Evolutionary conservation across 257 asterid species (phyloP).

Genomic region (Jacaranda copaia): DNA sequence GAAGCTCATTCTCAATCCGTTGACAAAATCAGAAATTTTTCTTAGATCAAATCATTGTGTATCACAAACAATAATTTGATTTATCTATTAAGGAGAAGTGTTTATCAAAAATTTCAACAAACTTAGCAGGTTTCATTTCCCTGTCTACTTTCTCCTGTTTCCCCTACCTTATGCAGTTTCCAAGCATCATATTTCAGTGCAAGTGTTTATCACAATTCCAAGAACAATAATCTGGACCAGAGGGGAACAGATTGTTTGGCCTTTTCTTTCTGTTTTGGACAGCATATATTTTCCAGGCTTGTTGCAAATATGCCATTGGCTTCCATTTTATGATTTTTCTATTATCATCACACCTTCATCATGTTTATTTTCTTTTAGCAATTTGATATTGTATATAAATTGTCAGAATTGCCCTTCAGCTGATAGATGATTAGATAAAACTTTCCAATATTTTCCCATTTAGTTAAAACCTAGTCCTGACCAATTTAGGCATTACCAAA

Average conservation of each 20-base stretch:
- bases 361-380: slow-evolving; percentile 3
- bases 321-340: neutral
- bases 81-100: neutral
- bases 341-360: neutral
- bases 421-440: slow-evolving; percentile 10
- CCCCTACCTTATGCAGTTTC: slow-evolving; percentile 20
- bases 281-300: neutral
- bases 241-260: neutral
- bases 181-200: slow-evolving; percentile 8
- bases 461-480: slow-evolving; percentile 11
- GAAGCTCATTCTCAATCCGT: slow-evolving; percentile 1
- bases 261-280: neutral
- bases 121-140: neutral
- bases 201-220: neutral
- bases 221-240: slow-evolving; percentile 8
- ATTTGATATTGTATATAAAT: neutral
- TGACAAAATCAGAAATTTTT: neutral
- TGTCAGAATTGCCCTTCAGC: neutral
- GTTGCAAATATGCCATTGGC: neutral
- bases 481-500: slow-evolving; percentile 28
- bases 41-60: neutral
- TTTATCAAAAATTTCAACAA: neutral
- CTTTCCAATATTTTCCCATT: neutral
- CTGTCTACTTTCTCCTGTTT: slow-evolving; percentile 11
- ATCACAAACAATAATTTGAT: slow-evolving; percentile 5